Percentiles rank a stretch among this genome's conserved stretches.
Evolutionary conservation across 2,329 filamentous ascomycete genomes (phyloP).

Genomic region (Fusarium austroafricanum): DNA sequence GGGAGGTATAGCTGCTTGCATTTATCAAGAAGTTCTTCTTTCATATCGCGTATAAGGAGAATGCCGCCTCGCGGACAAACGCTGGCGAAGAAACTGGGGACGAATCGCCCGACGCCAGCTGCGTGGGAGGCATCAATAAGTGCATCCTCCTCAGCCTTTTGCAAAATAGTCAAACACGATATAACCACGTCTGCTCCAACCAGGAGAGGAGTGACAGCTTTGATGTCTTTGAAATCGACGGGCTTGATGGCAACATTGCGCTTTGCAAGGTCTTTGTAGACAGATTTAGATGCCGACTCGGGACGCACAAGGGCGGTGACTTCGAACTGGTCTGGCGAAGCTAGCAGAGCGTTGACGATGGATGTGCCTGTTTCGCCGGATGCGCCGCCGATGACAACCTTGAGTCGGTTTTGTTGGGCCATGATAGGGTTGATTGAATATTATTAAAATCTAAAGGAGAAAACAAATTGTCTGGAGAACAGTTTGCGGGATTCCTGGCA

Average conservation of each 20-base stretch:
- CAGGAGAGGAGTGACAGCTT: not conserved
- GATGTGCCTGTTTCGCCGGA: not conserved
- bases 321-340: not conserved
- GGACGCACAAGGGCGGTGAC: not conserved
- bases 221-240: not conserved
- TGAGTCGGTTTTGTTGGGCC: not conserved
- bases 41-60: not conserved
- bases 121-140: not conserved
- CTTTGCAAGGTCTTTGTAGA: not conserved
- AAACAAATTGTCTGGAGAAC: too few species aligned
- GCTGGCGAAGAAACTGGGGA: too few species aligned
- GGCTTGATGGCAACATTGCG: not conserved
- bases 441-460: too few species aligned
- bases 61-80: too few species aligned
- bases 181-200: not conserved
- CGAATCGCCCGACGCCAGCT: not conserved
- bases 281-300: not conserved
- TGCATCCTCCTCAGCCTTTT: not conserved
- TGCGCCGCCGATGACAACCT: not conserved
- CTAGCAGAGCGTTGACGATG: not conserved
- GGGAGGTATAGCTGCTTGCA: not conserved
- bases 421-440: too few species aligned
- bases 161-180: not conserved
- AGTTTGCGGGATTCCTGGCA: too few species aligned
- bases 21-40: too few species aligned